These are phyloP conservation scores for Lithocarpus polystachyus DNA, from an alignment of 306 rosid species.

Conservation along the genomic window DNA sequence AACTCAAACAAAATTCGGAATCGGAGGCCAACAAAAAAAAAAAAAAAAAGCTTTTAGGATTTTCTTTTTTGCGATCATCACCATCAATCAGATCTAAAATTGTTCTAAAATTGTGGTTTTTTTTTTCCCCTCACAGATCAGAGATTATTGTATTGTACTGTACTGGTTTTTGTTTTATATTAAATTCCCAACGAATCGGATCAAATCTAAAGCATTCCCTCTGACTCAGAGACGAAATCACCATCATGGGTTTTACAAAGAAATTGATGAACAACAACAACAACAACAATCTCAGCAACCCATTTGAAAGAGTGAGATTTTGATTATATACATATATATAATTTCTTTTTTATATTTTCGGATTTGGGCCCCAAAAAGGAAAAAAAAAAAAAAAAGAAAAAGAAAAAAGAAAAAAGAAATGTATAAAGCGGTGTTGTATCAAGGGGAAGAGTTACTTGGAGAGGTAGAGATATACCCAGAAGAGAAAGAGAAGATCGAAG, in stretches of 20 bases:
- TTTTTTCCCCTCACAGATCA: slow-evolving; percentile 18
- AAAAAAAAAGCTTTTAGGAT: slow-evolving; percentile 12
- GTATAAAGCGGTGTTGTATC: slow-evolving; percentile 83
- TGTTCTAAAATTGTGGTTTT: slow-evolving; percentile 35
- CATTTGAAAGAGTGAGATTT: slow-evolving; percentile 26
- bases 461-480: slow-evolving; percentile 82
- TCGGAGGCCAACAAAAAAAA: slow-evolving; percentile 18
- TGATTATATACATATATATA: slow-evolving; percentile 3
- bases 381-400: slow-evolving; percentile 21
- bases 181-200: slow-evolving; percentile 57
- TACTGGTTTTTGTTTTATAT: not conserved
- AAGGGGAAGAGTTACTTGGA: slow-evolving; percentile 84
- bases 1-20: not conserved
- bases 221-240: slow-evolving; percentile 27
- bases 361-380: slow-evolving; percentile 3
- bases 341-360: not conserved
- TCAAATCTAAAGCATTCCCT: slow-evolving; percentile 51
- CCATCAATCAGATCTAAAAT: slow-evolving; percentile 68
- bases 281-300: slow-evolving; percentile 5
- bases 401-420: slow-evolving; percentile 36
- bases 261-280: slow-evolving; percentile 33
- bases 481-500: slow-evolving; percentile 53
- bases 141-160: slow-evolving; percentile 22
- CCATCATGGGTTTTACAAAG: slow-evolving; percentile 32
- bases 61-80: slow-evolving; percentile 29